phyloP scores from a whole-genome alignment of 495 filamentous ascomycete genomes.

The Hapsidospora chrysogenum region DNA sequence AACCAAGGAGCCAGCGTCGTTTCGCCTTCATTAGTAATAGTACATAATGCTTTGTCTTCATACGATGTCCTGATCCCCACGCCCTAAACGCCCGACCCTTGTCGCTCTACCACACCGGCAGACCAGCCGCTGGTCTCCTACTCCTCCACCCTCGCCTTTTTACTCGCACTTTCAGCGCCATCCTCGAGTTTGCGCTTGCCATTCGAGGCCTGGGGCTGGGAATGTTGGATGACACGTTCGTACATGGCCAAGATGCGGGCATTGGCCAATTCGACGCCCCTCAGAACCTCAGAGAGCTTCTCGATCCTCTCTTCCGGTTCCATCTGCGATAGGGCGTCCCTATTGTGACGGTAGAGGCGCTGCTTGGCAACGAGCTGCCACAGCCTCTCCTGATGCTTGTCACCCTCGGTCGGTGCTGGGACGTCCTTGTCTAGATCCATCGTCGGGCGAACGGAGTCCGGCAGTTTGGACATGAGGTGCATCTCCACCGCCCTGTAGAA shows the following conservation, averaged over 20 bases:
- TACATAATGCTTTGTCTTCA: too few relatives aligned
- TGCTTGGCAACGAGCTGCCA: conserved; percentile 77
- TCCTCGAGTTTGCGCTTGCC: conserved; percentile 12
- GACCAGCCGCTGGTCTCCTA: too few relatives aligned
- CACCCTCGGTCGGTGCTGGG: conserved; percentile 12
- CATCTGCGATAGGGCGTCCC: conserved; percentile 60
- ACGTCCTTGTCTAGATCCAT: conserved; percentile 10
- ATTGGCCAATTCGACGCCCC: conserved; percentile 71
- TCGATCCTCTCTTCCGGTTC: conserved; percentile 59
- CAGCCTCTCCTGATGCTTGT: conserved; percentile 44
- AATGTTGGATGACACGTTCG: conserved; percentile 9
- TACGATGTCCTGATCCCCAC: too few relatives aligned
- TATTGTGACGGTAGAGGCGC: conserved; percentile 62
- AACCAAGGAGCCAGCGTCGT: too few relatives aligned
- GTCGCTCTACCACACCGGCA: too few relatives aligned
- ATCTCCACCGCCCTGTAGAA: conserved; percentile 78
- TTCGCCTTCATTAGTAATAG: too few relatives aligned
- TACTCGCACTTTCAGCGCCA: conserved; percentile 8
- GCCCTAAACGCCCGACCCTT: neutral
- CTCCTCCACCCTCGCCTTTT: conserved; percentile 19
- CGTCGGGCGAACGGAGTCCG: conserved; percentile 38
- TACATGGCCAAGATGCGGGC: conserved; percentile 39
- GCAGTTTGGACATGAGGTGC: conserved; percentile 64
- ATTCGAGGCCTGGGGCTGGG: neutral
- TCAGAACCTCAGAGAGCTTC: conserved; percentile 64